Percentiles rank a stretch among this genome's conserved stretches.
Conservation (phyloP, 345 rosid species). For the Raphanus raphanistrum region DNA sequence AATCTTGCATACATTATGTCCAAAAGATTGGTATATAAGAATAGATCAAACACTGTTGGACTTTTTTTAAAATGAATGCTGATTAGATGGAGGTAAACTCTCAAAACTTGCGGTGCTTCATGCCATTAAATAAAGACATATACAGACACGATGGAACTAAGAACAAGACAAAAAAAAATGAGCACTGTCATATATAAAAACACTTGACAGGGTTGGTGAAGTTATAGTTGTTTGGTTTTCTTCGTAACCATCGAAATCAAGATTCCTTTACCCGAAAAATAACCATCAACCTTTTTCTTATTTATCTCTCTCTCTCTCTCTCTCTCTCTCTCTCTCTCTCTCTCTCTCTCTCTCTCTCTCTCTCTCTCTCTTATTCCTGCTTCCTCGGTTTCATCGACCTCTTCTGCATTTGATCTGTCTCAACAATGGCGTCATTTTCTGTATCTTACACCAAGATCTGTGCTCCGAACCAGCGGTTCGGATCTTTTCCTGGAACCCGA, state of each 20-base stretch:
- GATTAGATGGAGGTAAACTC: not conserved
- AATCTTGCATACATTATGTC: not conserved
- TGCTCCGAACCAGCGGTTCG: conserved; percentile 38
- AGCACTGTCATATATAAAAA: not conserved
- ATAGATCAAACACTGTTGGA: not conserved
- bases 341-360: not conserved
- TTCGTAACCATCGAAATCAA: conserved; percentile 39
- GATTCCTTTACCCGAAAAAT: not conserved
- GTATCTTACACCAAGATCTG: conserved; percentile 68
- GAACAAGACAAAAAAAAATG: conserved; percentile 13
- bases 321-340: not conserved
- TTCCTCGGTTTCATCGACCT: conserved; percentile 40
- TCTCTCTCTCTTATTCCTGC: not conserved
- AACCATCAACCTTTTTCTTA: no score
- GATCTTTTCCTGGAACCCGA: conserved; percentile 42
- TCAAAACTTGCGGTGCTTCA: not conserved
- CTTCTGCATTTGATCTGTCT: conserved; percentile 23
- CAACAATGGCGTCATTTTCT: conserved; percentile 58
- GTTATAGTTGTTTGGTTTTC: conserved; percentile 23
- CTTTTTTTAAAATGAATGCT: not conserved
- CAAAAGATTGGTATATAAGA: not conserved
- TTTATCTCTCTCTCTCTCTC: not conserved
- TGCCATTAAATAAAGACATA: not conserved
- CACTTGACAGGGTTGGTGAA: conserved; percentile 17
- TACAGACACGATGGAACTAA: not conserved